Evolutionary conservation across 2,329 filamentous ascomycete genomes (phyloP), one percentile per base, ranked within the genome.

Genomic region (Cytospora leucostoma): DNA sequence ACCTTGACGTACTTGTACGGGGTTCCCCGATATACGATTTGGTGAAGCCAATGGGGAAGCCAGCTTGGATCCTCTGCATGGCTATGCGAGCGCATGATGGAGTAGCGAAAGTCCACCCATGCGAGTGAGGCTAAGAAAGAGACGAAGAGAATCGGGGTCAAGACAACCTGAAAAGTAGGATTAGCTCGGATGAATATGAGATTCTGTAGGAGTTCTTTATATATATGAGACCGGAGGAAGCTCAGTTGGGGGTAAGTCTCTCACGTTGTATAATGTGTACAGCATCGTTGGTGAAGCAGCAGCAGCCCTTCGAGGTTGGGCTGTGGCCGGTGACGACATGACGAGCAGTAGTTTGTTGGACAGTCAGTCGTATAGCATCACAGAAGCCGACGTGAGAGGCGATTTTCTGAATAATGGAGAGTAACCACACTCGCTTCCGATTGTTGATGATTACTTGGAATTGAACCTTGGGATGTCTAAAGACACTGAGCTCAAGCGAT

Each of bases 121-220:
- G 82, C 80, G 53, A 91, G 82, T 2, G 88, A 90, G 67, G 90
- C 53, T 50, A 91, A 73, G 74, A 90, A 90, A 27, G 85, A 83
- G 57, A 85, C 77, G 72, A 90, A 84, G 67, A 86, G 80, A 66
- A 90, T 68, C 8, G 88, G 87, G 0, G 86, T 88, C 75, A 88
- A 79, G 68, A 90, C 68, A 21, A 78, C 61, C 80, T 83, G 63
- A 15, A 40, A 19, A 2, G 19, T 47, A 34, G 3, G 33, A 19
- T 57, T 13, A 66, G 44, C 37, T 49, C 34, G 13, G 12, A 11
- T 15, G 17, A 33, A 21, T 6, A 49, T 47, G 37, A 32, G 50
- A 19, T 19, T 5, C 4, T 17, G 17, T 4, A 17, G 7, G 38
- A 17, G 17, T 44, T n/a, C 17, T 7, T 3, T 44, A 15, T 27